Evolutionary conservation across 352 stramenopile species (phyloP).

Genomic region (Pythium phragmiticola): DNA sequence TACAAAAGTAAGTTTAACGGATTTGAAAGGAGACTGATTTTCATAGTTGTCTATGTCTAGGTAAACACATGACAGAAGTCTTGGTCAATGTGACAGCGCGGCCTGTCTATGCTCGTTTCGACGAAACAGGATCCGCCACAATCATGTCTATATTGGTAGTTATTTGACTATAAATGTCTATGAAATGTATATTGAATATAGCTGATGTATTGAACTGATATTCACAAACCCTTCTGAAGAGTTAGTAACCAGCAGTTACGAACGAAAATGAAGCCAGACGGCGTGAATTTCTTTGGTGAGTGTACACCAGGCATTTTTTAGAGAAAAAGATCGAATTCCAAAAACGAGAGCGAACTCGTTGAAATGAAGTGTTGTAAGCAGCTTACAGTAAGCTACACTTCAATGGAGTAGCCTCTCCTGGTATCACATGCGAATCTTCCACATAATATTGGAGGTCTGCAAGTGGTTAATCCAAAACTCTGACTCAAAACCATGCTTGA

Average conservation of each 20-base stretch:
- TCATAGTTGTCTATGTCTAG: no score
- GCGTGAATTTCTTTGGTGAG: background rate
- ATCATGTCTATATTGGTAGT: slow-evolving; percentile 17
- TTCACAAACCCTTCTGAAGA: background rate
- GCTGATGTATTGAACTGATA: background rate
- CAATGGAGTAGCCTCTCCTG: no score
- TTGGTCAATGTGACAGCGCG: slow-evolving; percentile 4
- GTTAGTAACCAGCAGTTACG: background rate
- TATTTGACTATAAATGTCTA: background rate
- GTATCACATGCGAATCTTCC: no score
- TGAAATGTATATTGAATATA: background rate
- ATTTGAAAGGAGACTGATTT: no score
- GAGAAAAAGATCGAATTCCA: slow-evolving; percentile 5
- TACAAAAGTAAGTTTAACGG: no score
- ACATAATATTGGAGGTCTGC: no score
- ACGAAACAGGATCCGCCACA: slow-evolving; percentile 24
- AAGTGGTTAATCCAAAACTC: no score
- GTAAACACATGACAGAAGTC: no score
- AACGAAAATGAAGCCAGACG: slow-evolving; percentile 17
- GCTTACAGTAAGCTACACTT: no score
- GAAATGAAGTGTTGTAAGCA: background rate
- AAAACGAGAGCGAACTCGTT: background rate
- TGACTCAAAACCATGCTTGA: no score
- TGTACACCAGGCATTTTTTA: background rate
- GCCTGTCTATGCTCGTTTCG: slow-evolving; percentile 12